Evolutionary conservation across 352 stramenopile genomes (phyloP).

Genomic region (Globisporangium paroecandrum): DNA sequence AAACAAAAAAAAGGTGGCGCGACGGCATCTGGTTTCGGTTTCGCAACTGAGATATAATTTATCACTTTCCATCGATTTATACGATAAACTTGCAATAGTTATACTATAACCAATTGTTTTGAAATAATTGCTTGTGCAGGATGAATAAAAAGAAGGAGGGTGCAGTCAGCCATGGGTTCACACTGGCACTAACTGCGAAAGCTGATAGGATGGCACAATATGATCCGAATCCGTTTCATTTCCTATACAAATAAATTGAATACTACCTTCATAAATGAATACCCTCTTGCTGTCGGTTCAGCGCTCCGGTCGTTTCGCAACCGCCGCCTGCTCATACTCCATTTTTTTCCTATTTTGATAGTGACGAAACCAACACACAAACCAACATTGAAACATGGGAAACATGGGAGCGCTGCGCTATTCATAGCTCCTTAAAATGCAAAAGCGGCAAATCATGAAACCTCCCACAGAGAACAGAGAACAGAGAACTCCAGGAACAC

Average conservation of each 20-base stretch:
- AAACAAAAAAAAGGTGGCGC: not conserved
- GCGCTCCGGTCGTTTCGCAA: not conserved
- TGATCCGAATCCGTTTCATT: not conserved
- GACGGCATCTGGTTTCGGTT: not conserved
- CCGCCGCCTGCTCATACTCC: not conserved
- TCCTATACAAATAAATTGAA: not conserved
- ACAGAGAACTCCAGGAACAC: not conserved
- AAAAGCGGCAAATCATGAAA: not conserved
- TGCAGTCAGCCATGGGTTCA: not conserved
- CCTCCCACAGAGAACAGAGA: not conserved
- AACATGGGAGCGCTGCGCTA: not conserved
- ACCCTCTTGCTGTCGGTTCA: not conserved
- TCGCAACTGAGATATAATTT: slow-evolving; percentile 6
- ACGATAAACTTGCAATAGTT: not conserved
- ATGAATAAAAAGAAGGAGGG: not conserved
- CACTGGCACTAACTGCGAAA: not conserved
- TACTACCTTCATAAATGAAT: not conserved
- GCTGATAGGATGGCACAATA: not conserved
- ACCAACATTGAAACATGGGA: not conserved
- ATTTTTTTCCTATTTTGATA: not conserved
- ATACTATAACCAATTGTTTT: not conserved
- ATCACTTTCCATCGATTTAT: not conserved
- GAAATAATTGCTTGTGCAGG: not conserved
- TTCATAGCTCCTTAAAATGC: not conserved
- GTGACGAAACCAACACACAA: slow-evolving; percentile 5